Evolutionary conservation across 768 basidiomycete species (phyloP), one percentile per base, ranked within the genome.

Genomic region (Xanthoconium purpureum): DNA sequence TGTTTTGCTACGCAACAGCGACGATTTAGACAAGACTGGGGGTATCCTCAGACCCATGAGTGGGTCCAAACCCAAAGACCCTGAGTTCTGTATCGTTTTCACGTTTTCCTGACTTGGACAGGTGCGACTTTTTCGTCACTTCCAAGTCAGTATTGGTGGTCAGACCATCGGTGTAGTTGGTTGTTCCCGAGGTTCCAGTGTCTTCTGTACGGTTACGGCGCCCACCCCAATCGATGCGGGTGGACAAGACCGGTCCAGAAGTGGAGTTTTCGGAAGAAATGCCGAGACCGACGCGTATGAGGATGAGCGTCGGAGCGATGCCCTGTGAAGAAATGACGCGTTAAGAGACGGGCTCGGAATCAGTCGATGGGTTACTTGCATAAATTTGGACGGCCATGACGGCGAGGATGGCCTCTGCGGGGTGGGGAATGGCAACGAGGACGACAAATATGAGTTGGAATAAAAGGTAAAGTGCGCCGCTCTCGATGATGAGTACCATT

Each of bases 391-490:
- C 67, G 24, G 75, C 71, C 35, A 75, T 66, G 28, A 71, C 70
- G n/a, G 60, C 74, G 15, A 73, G 55, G 43, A 79, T 66, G 7
- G 59, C 73, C 51, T 72, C 65, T n/a, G 78, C 74, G 8, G 71
- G 65, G 50, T 68, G 66, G 29, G 57, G 32, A 14, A 70, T 52
- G 20, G 77, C 69, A 47, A 77, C 70, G 30, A 77, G 67, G 15
- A 74, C 57, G 46, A 76, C 73, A n/a, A 77, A 75, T n/a, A 75
- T 39, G 39, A 79, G 55, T 46, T 79, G 77, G 44, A 66, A 67
- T 20, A 65, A 46, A n/a, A 78, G 67, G 63, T 75, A 78, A 39
- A 78, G 67, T 28, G 65, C 60, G 3, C 77, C 77, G 30, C 75
- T 74, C 61, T 78, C 77, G 52, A 78, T 50, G 56, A 77, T 60